Evolutionary conservation across 2,329 filamentous ascomycete species (phyloP), one percentile per base, ranked within the genome.

Genomic region (Remersonia thermophila): DNA sequence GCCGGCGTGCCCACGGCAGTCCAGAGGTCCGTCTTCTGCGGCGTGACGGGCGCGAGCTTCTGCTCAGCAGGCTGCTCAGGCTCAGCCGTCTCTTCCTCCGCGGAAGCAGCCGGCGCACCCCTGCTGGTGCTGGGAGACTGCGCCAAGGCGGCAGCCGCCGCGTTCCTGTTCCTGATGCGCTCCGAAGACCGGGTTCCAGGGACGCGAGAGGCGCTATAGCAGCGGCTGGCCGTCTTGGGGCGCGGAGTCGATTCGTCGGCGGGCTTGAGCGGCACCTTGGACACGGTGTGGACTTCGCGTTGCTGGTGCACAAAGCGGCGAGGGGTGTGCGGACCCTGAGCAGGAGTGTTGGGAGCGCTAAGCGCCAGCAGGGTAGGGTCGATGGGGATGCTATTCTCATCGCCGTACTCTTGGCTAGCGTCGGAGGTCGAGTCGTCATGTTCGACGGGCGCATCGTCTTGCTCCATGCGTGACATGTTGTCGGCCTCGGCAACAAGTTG

Each of bases 231-330:
- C 14, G 52, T 39, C 31, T 57, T 46, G 41, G 65, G 55, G 38
- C 61, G 58, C 25, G 69, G 57, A 36, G 71, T 60, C 49, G 69
- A 59, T 51, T 81, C 20, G 49, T 73, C 79, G 16, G 77, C 76
- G 3, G 75, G 65, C 55, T 83, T 84, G 28, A 87, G 59, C 2
- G 82, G 81, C 4, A 87, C 74, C 57, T 86, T 87, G 17, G 79
- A 82, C 0, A 83, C 76, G 0, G 83, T 87, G 54, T 82, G 73
- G 43, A 80, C 72, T n/a, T 67, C 63, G 37, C 66, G 64, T 5
- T 9, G 20, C 5, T 5, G 20, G n/a, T 56, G 59, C n/a, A 65
- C 49, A 0, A 60, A 57, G 12, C 72, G 67, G 33, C 67, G 59
- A 0, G 78, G 78, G 1, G 78, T 82, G 7, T 65, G n/a, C n/a